Evolutionary conservation across 139 green algal species (phyloP).

Genomic region (Astrephomene gubernaculifera): DNA sequence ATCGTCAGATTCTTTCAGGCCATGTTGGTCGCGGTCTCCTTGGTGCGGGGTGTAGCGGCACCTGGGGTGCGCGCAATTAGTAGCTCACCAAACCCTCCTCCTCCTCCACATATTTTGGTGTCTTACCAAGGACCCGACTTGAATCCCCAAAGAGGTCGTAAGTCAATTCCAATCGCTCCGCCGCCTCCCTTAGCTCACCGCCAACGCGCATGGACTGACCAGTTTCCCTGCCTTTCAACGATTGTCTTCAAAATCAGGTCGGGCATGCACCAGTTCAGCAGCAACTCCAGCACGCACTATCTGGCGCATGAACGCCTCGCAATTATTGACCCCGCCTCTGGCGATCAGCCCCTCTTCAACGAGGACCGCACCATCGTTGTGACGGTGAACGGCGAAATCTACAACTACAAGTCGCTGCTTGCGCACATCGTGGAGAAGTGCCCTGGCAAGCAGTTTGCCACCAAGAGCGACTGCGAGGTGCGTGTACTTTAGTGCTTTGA

Average conservation of each 20-base stretch:
- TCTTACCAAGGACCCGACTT: background rate
- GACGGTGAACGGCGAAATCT: conserved; percentile 91
- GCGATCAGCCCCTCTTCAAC: conserved; percentile 45
- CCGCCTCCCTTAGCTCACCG: conserved; percentile 25
- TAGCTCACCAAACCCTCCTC: background rate
- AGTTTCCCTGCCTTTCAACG: background rate
- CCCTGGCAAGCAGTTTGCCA: conserved; percentile 70
- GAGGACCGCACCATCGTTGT: conserved; percentile 66
- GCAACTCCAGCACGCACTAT: conserved; percentile 81
- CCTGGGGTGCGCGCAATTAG: too few species aligned
- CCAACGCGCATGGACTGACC: background rate
- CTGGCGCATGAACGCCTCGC: conserved; percentile 87
- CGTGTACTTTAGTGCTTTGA: background rate
- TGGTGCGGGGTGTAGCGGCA: too few species aligned
- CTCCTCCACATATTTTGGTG: conserved; percentile 4
- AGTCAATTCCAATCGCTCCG: conserved; percentile 1
- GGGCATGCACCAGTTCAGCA: conserved; percentile 68
- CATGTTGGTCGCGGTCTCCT: too few species aligned
- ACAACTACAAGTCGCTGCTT: conserved; percentile 81
- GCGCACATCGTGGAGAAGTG: conserved; percentile 69
- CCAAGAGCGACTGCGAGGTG: conserved; percentile 84
- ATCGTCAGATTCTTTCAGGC: too few species aligned
- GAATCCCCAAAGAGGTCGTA: background rate
- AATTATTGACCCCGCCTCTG: conserved; percentile 80
- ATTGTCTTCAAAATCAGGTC: conserved; percentile 58